Conservation (phyloP, 176 grass and related monocot species). For the Alloteropsis semialata region DNA sequence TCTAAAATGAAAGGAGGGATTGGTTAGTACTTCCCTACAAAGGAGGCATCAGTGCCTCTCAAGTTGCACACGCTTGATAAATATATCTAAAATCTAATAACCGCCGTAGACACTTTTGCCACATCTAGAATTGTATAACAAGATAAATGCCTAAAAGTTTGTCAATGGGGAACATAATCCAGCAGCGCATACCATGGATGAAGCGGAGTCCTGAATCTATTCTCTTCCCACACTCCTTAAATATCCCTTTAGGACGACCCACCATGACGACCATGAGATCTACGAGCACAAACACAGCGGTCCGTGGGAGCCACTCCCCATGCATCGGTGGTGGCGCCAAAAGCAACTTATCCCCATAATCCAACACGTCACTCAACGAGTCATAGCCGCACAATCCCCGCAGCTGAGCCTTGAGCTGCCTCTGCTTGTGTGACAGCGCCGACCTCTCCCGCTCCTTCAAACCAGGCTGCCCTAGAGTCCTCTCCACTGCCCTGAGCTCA, state of each 20-base stretch:
- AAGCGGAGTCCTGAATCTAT: constrained; percentile 79
- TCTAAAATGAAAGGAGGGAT: not conserved
- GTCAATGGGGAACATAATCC: not conserved
- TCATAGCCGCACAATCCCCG: constrained; percentile 59
- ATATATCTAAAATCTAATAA: not conserved
- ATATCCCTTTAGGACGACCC: constrained; percentile 82
- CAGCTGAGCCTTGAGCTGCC: constrained; percentile 50
- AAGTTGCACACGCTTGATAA: not conserved
- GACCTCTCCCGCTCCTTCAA: constrained; percentile 67
- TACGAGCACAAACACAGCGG: constrained; percentile 75
- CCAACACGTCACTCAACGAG: constrained; percentile 49
- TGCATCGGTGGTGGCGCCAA: constrained; percentile 87
- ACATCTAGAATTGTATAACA: constrained; percentile 18
- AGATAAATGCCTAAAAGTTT: not conserved
- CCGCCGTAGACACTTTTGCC: constrained; percentile 14
- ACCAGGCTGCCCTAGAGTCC: constrained; percentile 35
- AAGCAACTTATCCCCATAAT: constrained; percentile 82
- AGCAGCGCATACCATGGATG: constrained; percentile 67
- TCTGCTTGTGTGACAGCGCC: constrained; percentile 55
- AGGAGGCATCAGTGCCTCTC: not conserved
- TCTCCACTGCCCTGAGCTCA: constrained; percentile 56
- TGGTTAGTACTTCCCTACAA: not conserved
- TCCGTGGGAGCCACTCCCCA: constrained; percentile 93
- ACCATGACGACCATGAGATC: constrained; percentile 98
- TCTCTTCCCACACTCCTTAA: constrained; percentile 90